Evolutionary conservation across 352 stramenopile species (phyloP).

Genomic region (Globisporangium emineosum): DNA sequence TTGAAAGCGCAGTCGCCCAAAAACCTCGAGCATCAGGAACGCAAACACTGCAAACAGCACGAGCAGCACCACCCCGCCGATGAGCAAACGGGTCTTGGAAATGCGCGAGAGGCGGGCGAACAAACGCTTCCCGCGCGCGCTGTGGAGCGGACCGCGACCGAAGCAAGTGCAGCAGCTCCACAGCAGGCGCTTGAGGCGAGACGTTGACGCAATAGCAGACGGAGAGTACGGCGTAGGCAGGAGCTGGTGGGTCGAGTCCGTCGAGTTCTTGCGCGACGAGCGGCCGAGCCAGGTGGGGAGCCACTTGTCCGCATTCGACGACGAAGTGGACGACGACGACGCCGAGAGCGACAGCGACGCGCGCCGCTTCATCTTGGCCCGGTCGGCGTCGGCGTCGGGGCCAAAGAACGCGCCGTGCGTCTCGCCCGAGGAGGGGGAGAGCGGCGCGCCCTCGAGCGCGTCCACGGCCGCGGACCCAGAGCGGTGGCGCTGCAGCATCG

Average conservation of each 20-base stretch:
- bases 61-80: slow-evolving; percentile 12
- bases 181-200: not conserved
- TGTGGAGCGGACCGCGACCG: slow-evolving; percentile 8
- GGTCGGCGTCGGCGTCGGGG: not conserved
- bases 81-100: not conserved
- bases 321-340: not conserved
- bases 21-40: slow-evolving; percentile 39
- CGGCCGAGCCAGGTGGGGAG: not conserved
- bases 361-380: slow-evolving; percentile 2
- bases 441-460: slow-evolving; percentile 10
- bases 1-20: slow-evolving; percentile 48
- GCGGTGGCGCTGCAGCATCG: slow-evolving; percentile 8
- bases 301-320: slow-evolving; percentile 1
- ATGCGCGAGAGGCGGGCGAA: not conserved
- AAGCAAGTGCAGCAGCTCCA: slow-evolving; percentile 5
- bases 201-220: not conserved
- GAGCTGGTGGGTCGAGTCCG: slow-evolving; percentile 1
- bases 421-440: not conserved
- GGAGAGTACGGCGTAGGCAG: not conserved
- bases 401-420: not conserved
- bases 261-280: slow-evolving; percentile 4
- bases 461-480: slow-evolving; percentile 5
- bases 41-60: slow-evolving; percentile 24
- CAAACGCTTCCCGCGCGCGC: slow-evolving; percentile 3
- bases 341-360: not conserved